Conservation (phyloP, 768 basidiomycete species). For the Kwoniella sp. region DNA sequence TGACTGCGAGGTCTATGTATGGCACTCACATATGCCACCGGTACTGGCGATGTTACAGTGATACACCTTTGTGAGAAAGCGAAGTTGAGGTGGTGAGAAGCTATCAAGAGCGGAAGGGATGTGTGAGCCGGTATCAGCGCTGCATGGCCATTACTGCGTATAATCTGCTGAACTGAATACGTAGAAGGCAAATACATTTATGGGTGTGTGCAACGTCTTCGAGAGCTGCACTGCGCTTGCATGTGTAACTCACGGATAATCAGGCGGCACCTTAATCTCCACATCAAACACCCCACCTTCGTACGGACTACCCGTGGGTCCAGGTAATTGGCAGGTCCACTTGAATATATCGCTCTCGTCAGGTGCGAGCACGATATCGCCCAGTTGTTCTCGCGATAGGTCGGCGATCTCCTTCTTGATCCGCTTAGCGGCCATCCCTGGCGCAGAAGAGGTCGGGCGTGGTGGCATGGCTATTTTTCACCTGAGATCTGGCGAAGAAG, state of each 20-base stretch:
- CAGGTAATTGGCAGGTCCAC: constrained; percentile 51
- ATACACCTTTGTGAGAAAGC: constrained; percentile 53
- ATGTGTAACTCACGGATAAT: constrained; percentile 51
- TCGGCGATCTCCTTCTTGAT: constrained; percentile 56
- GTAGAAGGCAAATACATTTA: no score
- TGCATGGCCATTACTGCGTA: not conserved
- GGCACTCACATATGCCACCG: constrained; percentile 52
- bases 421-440: constrained; percentile 42
- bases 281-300: constrained; percentile 54
- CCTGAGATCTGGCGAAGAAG: not conserved
- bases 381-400: constrained; percentile 49
- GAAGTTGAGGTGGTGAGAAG: constrained; percentile 52
- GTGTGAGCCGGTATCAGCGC: not conserved
- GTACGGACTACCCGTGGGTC: constrained; percentile 52
- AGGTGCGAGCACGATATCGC: constrained; percentile 45
- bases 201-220: no score
- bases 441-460: constrained; percentile 4
- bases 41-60: constrained; percentile 52
- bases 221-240: not conserved
- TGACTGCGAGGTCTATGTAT: no score
- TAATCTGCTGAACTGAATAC: no score
- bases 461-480: constrained; percentile 9
- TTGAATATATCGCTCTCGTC: constrained; percentile 51
- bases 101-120: constrained; percentile 23
- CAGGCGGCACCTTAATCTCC: constrained; percentile 48